Evolutionary conservation across 208 protist genomes (phyloP).

Genomic region (Trypanosoma cruzi): DNA sequence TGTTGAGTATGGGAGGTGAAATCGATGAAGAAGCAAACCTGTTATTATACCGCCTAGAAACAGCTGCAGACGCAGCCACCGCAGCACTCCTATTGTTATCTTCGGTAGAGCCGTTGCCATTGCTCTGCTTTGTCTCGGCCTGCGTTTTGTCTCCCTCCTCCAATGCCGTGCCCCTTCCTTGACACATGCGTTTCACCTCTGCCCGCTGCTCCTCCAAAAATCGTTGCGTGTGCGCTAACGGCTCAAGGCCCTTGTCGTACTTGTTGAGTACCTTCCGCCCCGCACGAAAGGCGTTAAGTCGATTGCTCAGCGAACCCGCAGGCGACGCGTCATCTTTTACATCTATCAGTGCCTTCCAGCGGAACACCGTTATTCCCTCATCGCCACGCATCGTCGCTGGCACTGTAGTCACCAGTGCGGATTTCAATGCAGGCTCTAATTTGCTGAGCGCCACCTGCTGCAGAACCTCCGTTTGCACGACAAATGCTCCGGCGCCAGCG

Average conservation of each 20-base stretch:
- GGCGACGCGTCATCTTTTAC: not conserved
- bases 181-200: slow-evolving; percentile 1
- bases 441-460: slow-evolving; percentile 8
- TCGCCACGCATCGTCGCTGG: not conserved
- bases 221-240: slow-evolving; percentile 15
- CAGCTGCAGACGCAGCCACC: no score
- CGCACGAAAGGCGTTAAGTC: slow-evolving; percentile 5
- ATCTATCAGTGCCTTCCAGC: not conserved
- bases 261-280: slow-evolving; percentile 8
- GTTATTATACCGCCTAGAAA: not conserved
- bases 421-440: slow-evolving; percentile 2
- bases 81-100: not conserved
- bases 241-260: slow-evolving; percentile 23
- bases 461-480: slow-evolving; percentile 6
- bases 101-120: not conserved
- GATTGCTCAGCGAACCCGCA: not conserved
- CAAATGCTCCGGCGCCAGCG: slow-evolving; percentile 17
- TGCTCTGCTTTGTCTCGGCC: not conserved
- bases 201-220: slow-evolving; percentile 18
- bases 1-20: not conserved
- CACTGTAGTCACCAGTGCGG: not conserved
- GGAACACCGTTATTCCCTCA: not conserved
- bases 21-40: not conserved
- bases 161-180: not conserved
- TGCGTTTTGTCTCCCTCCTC: not conserved